Conservation (phyloP, 495 filamentous ascomycete species). For the Jackrogersella minutella region DNA sequence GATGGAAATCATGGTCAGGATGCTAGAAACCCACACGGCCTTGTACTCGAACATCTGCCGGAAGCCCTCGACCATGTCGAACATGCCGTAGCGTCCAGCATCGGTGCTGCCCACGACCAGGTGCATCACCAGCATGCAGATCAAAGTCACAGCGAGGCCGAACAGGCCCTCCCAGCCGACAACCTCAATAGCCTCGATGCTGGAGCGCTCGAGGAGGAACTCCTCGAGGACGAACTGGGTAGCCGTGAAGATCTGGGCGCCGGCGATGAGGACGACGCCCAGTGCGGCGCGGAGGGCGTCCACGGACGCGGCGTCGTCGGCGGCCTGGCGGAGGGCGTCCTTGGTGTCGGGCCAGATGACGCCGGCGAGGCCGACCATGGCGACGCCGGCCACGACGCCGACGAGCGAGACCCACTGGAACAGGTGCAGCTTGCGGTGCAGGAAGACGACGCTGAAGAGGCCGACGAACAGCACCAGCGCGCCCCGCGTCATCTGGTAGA, state of each 20-base stretch:
- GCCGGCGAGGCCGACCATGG: slow-evolving; percentile 87
- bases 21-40: slow-evolving; percentile 73
- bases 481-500: slow-evolving; percentile 98
- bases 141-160: slow-evolving; percentile 82
- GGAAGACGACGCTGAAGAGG: slow-evolving; percentile 90
- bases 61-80: slow-evolving; percentile 87
- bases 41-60: slow-evolving; percentile 74
- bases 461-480: slow-evolving; percentile 95
- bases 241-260: slow-evolving; percentile 95
- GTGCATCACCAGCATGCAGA: slow-evolving; percentile 83
- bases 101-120: slow-evolving; percentile 75
- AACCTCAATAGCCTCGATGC: slow-evolving; percentile 85
- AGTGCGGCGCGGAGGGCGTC: slow-evolving; percentile 77
- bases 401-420: slow-evolving; percentile 92
- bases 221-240: slow-evolving; percentile 97
- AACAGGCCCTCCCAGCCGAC: slow-evolving; percentile 98
- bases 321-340: slow-evolving; percentile 35
- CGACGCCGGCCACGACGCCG: slow-evolving; percentile 87
- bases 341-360: slow-evolving; percentile 74
- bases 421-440: slow-evolving; percentile 74
- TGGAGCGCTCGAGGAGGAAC: slow-evolving; percentile 88
- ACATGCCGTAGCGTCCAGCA: slow-evolving; percentile 80
- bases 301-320: slow-evolving; percentile 40
- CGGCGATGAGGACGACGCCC: slow-evolving; percentile 87
- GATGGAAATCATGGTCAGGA: slow-evolving; percentile 96